Evolutionary conservation across 352 stramenopile genomes (phyloP).

Genomic region (Phytophthora pisi): DNA sequence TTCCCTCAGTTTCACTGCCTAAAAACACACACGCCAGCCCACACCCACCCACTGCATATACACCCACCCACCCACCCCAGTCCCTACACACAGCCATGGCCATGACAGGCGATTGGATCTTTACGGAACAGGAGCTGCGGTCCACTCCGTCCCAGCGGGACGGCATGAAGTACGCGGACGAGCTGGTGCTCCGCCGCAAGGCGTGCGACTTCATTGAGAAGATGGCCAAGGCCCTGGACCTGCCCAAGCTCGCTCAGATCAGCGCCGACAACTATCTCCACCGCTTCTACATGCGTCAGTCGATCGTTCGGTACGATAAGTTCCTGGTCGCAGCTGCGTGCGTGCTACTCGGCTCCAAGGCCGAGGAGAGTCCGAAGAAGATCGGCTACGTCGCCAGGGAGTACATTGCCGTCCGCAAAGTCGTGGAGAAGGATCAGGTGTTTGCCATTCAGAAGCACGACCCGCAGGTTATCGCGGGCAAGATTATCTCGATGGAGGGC

Average conservation of each 20-base stretch:
- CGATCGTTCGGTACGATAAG: constrained; percentile 85
- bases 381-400: constrained; percentile 74
- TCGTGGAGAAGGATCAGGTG: constrained; percentile 76
- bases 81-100: constrained; percentile 12
- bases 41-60: constrained; percentile 5
- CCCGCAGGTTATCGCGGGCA: constrained; percentile 61
- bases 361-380: constrained; percentile 85
- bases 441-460: constrained; percentile 84
- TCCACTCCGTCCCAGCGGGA: constrained; percentile 72
- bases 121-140: constrained; percentile 70
- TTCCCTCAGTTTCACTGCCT: constrained; percentile 16
- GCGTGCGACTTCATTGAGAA: constrained; percentile 89
- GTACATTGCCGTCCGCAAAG: constrained; percentile 75
- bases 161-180: constrained; percentile 78
- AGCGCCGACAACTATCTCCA: constrained; percentile 90
- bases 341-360: constrained; percentile 84
- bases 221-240: constrained; percentile 75
- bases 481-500: constrained; percentile 87
- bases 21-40: constrained; percentile 5
- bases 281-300: constrained; percentile 88
- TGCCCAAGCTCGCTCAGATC: constrained; percentile 85
- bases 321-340: constrained; percentile 84
- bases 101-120: constrained; percentile 77
- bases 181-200: constrained; percentile 73
- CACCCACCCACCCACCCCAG: neutral